Base-by-base conservation (phyloP, 495 filamentous ascomycete genomes). In the Chaetomium fimeti region DNA sequence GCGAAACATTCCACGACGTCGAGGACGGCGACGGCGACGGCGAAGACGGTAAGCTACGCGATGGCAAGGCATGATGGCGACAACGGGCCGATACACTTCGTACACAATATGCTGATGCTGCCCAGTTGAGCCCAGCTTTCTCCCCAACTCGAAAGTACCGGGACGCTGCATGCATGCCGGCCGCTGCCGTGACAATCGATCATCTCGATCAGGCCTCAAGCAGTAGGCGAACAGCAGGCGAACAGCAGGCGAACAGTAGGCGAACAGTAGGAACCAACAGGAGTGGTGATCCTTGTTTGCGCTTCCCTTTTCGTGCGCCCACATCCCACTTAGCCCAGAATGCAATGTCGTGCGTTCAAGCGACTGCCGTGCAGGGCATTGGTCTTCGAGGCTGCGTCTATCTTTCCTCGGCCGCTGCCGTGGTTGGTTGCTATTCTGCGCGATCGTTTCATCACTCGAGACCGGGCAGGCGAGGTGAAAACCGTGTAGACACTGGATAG, bases 231-330 rank as follows among this genome's bases (percentile, higher is more conserved):
- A n/a, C n/a, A n/a, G n/a, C n/a, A n/a, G 32, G 32, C 32, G 32
- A 36, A 36, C 32, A 36, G 32, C 8, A 36, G 32, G 32, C 3
- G 32, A 36, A 9, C 5, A 36, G 12, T 9, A 5, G 3, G 32
- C 32, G 32, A 36, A 11, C 32, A 36, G 53, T 36, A 57, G 36
- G 20, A 43, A 27, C 55, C 32, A 57, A 25, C 55, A 57, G 12
- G 55, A 57, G 36, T 15, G 20, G 32, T 32, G 42, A 59, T 59
- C 24, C 38, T 42, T 59, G 55, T 57, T 47, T 59, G 24, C 38
- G 45, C 45, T 49, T 24, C 20, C 40, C 40, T 29, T 47, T 59
- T 29, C 22, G 38, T 59, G 56, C 40, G 38, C 25, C 29, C 56
- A 25, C 38, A 57, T 57, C 18, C 55, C 11, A 43, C 40, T 29